Base-by-base conservation (phyloP, 768 basidiomycete genomes). In the Chalciporus piperatus region DNA sequence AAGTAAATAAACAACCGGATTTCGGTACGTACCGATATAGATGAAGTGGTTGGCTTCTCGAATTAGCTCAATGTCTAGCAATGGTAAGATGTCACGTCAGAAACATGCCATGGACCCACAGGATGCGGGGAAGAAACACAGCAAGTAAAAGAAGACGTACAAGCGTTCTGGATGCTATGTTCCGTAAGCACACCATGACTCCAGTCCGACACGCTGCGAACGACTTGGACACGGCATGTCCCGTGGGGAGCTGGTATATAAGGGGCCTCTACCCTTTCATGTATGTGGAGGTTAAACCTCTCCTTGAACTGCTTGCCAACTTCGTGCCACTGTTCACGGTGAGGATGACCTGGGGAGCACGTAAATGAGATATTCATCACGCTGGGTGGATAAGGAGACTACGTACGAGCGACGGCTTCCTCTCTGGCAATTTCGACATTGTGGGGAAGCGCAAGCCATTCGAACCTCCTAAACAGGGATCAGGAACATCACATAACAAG, bases 171-270 rank as follows among this genome's bases (percentile, higher is more conserved):
- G 53, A 98, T 92, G 68, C 90, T 93, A 52, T 83, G 81, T 68
- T 98, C 96, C 4, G 82, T 87, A 57, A 95, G 74, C 32, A 94
- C 89, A 3, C 95, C 96, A 60, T 93, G 91, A 61, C 86, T 89
- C 96, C 96, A 99, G 70, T 98, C 96, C 2, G 78, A 84, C 19
- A 94, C 89, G 54, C 88, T 91, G 48, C 96, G 81, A 39, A 92
- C 78, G 14, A 80, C 92, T 73, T 98, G 92, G 16, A 92, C 86
- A 30, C 74, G 74, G 62, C 85, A 87, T 8, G 75, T 76, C 2
- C 79, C 79, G 27, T 78, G 73, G 0, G 76, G 77, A 7, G 72
- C 59, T 14, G 66, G 70, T 2, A 69, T 56, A 53, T 83, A 81
- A 14, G 67, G 63, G n/a, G 59, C 47, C 12, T 72, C 65, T 12